Evolutionary conservation across 2,329 filamentous ascomycete species (phyloP), one percentile per base, ranked within the genome.

Genomic region (Aspergillus oerlinghausenensis): DNA sequence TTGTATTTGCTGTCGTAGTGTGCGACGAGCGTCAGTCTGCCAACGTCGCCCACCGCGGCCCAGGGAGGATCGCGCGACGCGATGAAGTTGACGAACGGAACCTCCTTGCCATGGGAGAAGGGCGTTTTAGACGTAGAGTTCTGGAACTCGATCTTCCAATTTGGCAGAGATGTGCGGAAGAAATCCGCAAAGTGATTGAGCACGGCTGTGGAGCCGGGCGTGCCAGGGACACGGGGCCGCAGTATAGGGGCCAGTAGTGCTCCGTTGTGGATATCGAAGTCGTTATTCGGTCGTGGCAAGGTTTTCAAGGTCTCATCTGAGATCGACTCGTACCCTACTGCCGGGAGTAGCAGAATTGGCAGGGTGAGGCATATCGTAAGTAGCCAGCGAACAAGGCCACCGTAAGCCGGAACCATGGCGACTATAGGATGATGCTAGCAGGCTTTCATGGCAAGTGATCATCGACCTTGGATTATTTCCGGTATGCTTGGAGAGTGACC

Each of bases 71-170:
- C 93, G 54, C 92, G 85, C 38, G 86, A 88, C 56, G 93, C 86
- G 58, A 97, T 89, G 55, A 97, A 80, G 70, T 97, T 99, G 54
- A 84, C 79, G 71, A 99, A 97, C 0, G 91, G 90, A 0, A 97
- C 79, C 6, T 89, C 80, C 54, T 80, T 80, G 56, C 85, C 80
- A 5, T 86, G 86, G 0, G 88, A 90, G 0, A 84, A 84, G 0
- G 93, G 93, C 0, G 93, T 97, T 62, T 81, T 88, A 28, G 87
- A 84, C 0, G 90, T 93, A n/a, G 89, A 92, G 75, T 97, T 97
- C 70, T 99, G 93, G 76, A 90, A 90, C 50, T 87, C 81, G 47
- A 96, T 72, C 4, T 78, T 82, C 94, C 94, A 99, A 38, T 83
- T 77, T 1, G 93, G 92, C 23, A 97, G 83, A 19, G 86, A 79